These are phyloP conservation scores for Pyrenophora teres DNA, from an alignment of 2,329 filamentous ascomycete species.

Conservation along the genomic window DNA sequence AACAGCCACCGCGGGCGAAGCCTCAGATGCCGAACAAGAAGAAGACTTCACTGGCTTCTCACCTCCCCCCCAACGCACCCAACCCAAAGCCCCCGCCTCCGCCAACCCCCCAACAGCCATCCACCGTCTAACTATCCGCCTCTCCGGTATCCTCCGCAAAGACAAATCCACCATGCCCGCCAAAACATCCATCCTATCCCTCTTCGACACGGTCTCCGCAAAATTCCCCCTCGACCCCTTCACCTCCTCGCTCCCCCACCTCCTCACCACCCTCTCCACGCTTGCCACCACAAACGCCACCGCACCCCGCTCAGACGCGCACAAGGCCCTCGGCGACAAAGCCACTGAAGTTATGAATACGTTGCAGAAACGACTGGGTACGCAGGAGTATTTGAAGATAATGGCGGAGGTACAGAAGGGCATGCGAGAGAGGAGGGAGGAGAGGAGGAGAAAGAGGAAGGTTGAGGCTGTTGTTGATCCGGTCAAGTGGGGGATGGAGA, in stretches of 20 bases:
- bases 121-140: conserved; percentile 76
- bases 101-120: conserved; percentile 57
- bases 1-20: conserved; percentile 25
- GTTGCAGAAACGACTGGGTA: conserved; percentile 85
- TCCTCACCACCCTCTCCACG: conserved; percentile 75
- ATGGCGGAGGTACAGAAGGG: conserved; percentile 74
- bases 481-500: conserved; percentile 74
- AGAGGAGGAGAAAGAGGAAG: conserved; percentile 80
- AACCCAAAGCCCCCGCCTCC: conserved; percentile 26
- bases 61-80: conserved; percentile 19
- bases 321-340: conserved; percentile 72
- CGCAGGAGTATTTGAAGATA: conserved; percentile 74
- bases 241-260: conserved; percentile 64
- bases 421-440: conserved; percentile 73
- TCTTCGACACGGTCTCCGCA: conserved; percentile 71
- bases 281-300: conserved; percentile 81
- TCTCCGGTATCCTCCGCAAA: conserved; percentile 78
- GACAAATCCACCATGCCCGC: conserved; percentile 67
- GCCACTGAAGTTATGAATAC: conserved; percentile 78
- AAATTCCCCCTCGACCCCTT: conserved; percentile 64
- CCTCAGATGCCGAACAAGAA: conserved; percentile 40
- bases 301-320: conserved; percentile 53
- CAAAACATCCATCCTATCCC: conserved; percentile 75
- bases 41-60: conserved; percentile 39
- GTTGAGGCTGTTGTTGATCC: conserved; percentile 85